Evolutionary conservation across 1,284 basidiomycete genomes (phyloP), one percentile per base, ranked within the genome.

Genomic region (Quambalaria eucalypti): DNA sequence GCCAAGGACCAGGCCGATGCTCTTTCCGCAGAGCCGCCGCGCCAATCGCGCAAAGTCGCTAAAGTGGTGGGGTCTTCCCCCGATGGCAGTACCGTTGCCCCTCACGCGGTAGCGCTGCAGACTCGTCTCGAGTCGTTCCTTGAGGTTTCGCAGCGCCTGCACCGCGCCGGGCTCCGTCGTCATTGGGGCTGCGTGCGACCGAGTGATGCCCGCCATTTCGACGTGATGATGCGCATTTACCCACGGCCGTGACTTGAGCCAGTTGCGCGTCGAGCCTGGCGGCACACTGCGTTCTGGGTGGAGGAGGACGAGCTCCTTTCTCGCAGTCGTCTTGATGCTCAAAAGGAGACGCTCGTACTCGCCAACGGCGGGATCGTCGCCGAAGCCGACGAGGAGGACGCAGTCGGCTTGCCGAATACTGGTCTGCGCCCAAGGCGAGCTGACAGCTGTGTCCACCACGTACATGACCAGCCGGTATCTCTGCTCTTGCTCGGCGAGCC

Each of bases 21-120:
- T 90, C 71, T 86, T 88, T 9, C 92, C 93, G 69, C 90, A 95
- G 52, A 98, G 82, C 51, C 92, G 80, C 52, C 93, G 81, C 0
- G 93, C 95, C 36, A 99, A 78, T 36, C 95, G 82, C 12, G 91
- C 86, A 77, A 98, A 97, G 76, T 99, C 93, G 64, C 87, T 91
- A 62, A 84, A 83, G 68, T 93, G 86, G 1, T 87, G 83, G 9
- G 85, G 83, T 0, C 76, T 69, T 8, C 68, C 64, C 12, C 59
- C 44, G 5, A 57, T 85, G 83, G n/a, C 84, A 86, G 19, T 83
- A 83, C 56, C 55, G 1, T 52, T 42, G 12, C 59, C 47, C 36
- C 57, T 57, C 29, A 57, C 47, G 6, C 52, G 52, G 51, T 61
- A 96, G 63, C 87, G 88, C 76, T 87, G 86, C 59, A 97, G 85